Base-by-base conservation (phyloP, 306 rosid genomes). In the Senna tora region DNA sequence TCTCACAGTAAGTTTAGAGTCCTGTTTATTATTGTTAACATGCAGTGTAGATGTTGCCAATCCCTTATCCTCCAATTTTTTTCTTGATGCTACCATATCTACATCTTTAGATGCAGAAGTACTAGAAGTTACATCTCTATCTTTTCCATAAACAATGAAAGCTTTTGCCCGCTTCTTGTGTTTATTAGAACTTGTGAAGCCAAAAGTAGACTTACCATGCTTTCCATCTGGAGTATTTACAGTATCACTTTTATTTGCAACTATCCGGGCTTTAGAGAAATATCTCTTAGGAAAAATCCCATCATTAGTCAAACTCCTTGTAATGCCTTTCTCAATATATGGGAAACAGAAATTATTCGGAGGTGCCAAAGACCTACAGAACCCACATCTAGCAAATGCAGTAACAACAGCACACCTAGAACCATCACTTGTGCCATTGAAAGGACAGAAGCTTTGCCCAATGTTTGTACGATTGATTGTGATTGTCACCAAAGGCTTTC, bases 211-310 rank as follows among this genome's bases (percentile, higher is more conserved):
- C 5, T 30, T 50, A 65, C 20, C 76, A 59, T 69, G 46, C 59
- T 57, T 57, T 7, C 47, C 78, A 55, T 75, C 71, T 12, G 49
- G 22, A 32, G 65, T 28, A 8, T 75, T 74, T 43, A 43, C 20
- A 75, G 25, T 54, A 12, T 69, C 78, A 72, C 57, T 57, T 66
- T 32, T 72, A 43, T 38, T 80, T 52, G 49, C 63, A 49, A 43
- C 63, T 33, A 58, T 68, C 30, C 57, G 20, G 42, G 64, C 80
- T n/a, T 75, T 60, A 52, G 96, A 85, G 43, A 83, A 80, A 10
- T 85, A 87, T 55, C 87, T 83, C 81, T 64, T 81, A 36, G 79
- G 54, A 45, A 75, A 78, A 52, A 49, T 78, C 66, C 81, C 81
- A 68, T 72, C 74, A 53, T 42, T 75, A 62, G 53, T 30, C 43